Conservation (phyloP, 2,329 filamentous ascomycete species). For the Verticillium nonalfalfae region DNA sequence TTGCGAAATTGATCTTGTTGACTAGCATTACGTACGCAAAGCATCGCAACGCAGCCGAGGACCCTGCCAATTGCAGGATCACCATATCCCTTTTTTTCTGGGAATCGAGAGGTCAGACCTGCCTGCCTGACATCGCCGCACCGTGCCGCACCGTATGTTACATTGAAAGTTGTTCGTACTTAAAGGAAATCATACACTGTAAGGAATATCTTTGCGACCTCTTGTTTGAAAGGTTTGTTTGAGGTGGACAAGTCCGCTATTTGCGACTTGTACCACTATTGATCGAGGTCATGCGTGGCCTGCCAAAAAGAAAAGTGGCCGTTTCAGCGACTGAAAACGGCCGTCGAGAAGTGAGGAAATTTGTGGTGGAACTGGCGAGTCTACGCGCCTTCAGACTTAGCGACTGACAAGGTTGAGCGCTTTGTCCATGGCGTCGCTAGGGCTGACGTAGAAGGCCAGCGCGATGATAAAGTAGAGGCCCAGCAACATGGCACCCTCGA, state of each 20-base stretch:
- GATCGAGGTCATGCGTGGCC: not conserved
- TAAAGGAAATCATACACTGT: not conserved
- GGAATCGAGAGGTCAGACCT: not conserved
- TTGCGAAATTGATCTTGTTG: not conserved
- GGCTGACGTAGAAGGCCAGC: slow-evolving; percentile 52
- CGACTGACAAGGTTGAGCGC: slow-evolving; percentile 5
- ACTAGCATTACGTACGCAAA: not conserved
- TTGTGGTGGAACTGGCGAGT: not conserved
- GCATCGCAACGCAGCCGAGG: not conserved
- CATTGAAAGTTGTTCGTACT: not conserved
- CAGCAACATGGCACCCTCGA: slow-evolving; percentile 68
- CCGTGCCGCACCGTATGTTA: not conserved
- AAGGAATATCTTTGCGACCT: not conserved
- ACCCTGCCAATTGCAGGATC: not conserved
- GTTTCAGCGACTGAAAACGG: not conserved
- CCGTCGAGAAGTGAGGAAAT: not conserved
- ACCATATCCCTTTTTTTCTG: not conserved
- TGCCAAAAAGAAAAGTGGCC: not conserved
- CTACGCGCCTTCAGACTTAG: not conserved
- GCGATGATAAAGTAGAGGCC: slow-evolving; percentile 55
- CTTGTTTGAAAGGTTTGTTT: not conserved
- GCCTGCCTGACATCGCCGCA: not conserved
- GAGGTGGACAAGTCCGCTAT: not conserved
- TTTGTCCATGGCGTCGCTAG: slow-evolving; percentile 39
- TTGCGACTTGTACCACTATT: not conserved